These are phyloP conservation scores for Melanomma pulvis-pyrius DNA, from an alignment of 495 filamentous ascomycete species.

Conservation along the genomic window DNA sequence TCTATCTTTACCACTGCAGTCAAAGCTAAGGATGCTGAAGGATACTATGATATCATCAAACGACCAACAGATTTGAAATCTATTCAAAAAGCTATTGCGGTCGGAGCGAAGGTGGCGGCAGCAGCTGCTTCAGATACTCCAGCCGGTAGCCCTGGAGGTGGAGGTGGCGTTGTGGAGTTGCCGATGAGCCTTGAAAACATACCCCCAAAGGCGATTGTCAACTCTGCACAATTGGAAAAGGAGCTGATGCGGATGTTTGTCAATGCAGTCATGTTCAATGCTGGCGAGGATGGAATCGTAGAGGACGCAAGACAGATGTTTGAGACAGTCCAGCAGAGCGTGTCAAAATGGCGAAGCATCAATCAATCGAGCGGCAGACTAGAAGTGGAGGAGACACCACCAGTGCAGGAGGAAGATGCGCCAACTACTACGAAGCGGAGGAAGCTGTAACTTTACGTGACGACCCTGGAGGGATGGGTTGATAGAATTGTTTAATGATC, in stretches of 20 bases:
- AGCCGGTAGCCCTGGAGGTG: conserved; percentile 52
- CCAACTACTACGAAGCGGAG: conserved; percentile 39
- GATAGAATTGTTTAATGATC: too few species aligned
- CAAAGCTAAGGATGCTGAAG: conserved; percentile 80
- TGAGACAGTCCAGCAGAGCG: conserved; percentile 67
- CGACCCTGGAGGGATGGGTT: too few species aligned
- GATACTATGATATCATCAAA: conserved; percentile 84
- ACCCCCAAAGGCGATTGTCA: conserved; percentile 89
- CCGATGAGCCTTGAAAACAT: conserved; percentile 72
- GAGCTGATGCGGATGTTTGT: conserved; percentile 97
- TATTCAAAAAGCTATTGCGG: conserved; percentile 75
- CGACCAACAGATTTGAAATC: conserved; percentile 87
- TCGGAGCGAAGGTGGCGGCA: conserved; percentile 74
- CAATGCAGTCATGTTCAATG: conserved; percentile 98
- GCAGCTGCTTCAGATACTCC: conserved; percentile 45
- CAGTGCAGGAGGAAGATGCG: conserved; percentile 40
- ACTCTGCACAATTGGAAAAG: conserved; percentile 90
- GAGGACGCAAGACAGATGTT: conserved; percentile 83
- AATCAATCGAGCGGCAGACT: conserved; percentile 48
- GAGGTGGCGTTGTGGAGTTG: conserved; percentile 60
- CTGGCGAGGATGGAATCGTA: conserved; percentile 79
- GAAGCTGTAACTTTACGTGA: conserved; percentile 29
- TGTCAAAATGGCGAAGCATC: conserved; percentile 64
- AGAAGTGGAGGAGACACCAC: conserved; percentile 37
- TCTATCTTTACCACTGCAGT: conserved; percentile 85